Conservation (phyloP, 2,329 filamentous ascomycete genomes). For the Xylaria sp. region DNA sequence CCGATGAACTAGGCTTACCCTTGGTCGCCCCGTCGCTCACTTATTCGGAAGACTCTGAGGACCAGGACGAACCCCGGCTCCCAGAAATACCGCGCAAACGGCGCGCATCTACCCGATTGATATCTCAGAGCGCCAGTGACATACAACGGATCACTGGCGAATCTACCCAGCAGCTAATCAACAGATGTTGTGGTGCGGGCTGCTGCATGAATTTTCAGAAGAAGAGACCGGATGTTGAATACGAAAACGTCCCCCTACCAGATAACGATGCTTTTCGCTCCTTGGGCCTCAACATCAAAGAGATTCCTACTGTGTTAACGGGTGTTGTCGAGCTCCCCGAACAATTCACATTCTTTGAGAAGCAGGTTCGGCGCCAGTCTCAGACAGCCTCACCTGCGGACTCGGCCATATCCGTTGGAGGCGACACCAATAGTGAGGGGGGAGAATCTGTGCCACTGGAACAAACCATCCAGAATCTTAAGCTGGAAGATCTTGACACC, state of each 20-base stretch:
- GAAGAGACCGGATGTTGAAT: constrained; percentile 54
- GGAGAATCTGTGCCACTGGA: constrained; percentile 41
- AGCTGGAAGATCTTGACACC: constrained; percentile 58
- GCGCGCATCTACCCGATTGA: constrained; percentile 72
- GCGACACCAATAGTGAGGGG: constrained; percentile 44
- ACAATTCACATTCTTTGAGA: constrained; percentile 71
- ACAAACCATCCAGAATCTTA: constrained; percentile 37
- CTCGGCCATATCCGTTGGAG: constrained; percentile 53
- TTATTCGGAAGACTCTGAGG: constrained; percentile 67
- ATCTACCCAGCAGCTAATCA: constrained; percentile 65
- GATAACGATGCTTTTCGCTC: constrained; percentile 86
- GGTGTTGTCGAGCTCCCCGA: constrained; percentile 74
- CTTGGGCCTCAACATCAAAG: constrained; percentile 75
- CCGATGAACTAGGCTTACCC: constrained; percentile 50
- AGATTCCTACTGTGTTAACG: constrained; percentile 75
- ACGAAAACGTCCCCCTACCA: constrained; percentile 63
- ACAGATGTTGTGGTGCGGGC: constrained; percentile 67
- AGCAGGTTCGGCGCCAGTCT: constrained; percentile 56
- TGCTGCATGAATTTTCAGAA: constrained; percentile 61
- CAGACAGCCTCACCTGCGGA: constrained; percentile 53
- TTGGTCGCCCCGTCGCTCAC: constrained; percentile 66
- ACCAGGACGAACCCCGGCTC: constrained; percentile 58
- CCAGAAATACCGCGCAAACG: constrained; percentile 55
- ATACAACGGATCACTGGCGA: constrained; percentile 69
- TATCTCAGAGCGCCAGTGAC: constrained; percentile 66